Base-by-base conservation (phyloP, 352 stramenopile species). In the Phytophthora boehmeriae region DNA sequence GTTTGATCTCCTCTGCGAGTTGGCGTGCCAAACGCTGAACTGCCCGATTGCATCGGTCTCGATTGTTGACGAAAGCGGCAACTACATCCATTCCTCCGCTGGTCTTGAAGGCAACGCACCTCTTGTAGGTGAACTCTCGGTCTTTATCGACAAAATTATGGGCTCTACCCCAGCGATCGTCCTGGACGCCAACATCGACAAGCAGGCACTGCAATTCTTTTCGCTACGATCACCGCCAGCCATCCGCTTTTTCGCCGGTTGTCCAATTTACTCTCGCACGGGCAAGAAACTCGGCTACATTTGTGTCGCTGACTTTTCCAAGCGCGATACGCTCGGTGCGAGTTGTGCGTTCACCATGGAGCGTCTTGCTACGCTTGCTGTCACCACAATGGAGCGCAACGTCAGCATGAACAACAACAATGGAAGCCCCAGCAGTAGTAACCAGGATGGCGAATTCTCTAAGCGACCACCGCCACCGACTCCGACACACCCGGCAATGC, bases 341-440 rank as follows among this genome's bases (percentile, higher is more conserved):
- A 91, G 76, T 54, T 89, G 76, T 50, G 78, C 83, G 8, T 91
- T 90, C 59, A 91, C 83, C 30, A 93, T 93, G 85, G 85, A 93
- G 45, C 67, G 83, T 3, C 78, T 93, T 10, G 85, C 85, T 30
- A 86, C 79, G 44, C 72, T 93, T 6, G 85, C 85, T 3, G 80
- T 90, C 50, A 90, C 81, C 8, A 92, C 82, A 1, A 89, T 93
- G 82, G 85, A 93, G 67, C 63, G 76, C 23, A 86, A 85, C 51
- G 63, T 79, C 48, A 53, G 25, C 45, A 73, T 55, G 63, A 70
- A 68, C 41, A 76, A 53, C 65, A 68, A 45, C 23, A 68, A 16
- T 52, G 52, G 22, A 36, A 65, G 4, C 46, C 35, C 22, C 36
- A 68, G 34, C 30, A 58, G 42, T 54, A 73, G 56, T 48, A 67